A percentile compares a stretch with the other conserved stretches of the same genome.
phyloP scores from a whole-genome alignment of 306 rosid species.

The Erythrophleum fordii region DNA sequence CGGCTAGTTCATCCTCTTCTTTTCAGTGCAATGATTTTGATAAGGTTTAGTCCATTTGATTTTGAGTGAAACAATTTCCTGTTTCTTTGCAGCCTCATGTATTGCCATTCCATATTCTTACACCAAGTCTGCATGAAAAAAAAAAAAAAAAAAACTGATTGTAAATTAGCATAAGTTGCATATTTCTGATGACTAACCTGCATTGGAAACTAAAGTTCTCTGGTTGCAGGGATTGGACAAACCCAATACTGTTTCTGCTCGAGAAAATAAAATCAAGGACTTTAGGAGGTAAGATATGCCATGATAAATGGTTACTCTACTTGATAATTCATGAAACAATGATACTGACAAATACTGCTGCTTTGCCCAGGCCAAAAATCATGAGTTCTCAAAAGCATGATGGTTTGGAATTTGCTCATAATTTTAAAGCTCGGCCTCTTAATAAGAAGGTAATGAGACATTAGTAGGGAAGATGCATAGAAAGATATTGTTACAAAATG shows the following conservation, averaged over 20 bases:
- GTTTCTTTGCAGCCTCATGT: conserved; percentile 30
- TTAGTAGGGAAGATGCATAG: conserved; percentile 7
- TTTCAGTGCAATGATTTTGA: conserved; percentile 52
- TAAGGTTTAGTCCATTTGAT: conserved; percentile 48
- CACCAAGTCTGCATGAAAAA: background rate
- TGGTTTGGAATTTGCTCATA: conserved; percentile 49
- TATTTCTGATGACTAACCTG: conserved; percentile 14
- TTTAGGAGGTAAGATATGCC: conserved; percentile 61
- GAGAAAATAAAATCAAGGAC: conserved; percentile 54
- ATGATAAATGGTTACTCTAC: conserved; percentile 30
- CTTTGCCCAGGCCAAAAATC: conserved; percentile 63
- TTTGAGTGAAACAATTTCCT: conserved; percentile 23
- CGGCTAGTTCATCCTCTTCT: conserved; percentile 63
- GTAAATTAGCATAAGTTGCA: conserved; percentile 23
- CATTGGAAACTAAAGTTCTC: conserved; percentile 39
- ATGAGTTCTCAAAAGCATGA: conserved; percentile 53
- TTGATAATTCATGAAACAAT: conserved; percentile 24
- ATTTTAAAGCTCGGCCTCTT: conserved; percentile 79
- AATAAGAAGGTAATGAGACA: conserved; percentile 72
- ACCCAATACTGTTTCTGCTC: conserved; percentile 38
- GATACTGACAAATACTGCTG: conserved; percentile 38
- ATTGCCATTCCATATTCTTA: conserved; percentile 22
- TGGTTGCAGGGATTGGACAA: conserved; percentile 63
- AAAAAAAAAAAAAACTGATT: conserved; percentile 9
- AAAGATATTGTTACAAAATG: background rate